A percentile compares a stretch with the other conserved stretches of the same genome.
phyloP scores from a whole-genome alignment of 371 early-diverging fungal species.

The Syncephalastrum racemosum region DNA sequence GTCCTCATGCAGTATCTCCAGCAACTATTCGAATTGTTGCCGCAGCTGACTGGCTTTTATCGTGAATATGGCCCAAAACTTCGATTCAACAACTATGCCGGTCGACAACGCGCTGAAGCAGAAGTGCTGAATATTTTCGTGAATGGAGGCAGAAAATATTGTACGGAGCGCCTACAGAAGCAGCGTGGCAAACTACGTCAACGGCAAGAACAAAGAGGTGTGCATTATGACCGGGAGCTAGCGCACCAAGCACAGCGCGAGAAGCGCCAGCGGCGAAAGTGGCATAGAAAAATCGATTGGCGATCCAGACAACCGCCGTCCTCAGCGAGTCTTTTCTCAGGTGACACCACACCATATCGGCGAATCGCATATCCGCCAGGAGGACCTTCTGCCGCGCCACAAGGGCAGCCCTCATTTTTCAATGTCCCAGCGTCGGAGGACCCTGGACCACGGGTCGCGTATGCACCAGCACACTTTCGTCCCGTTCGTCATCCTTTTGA shows the following conservation, averaged over 20 bases:
- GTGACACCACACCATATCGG: no score
- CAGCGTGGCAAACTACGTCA: not conserved
- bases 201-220: slow-evolving; percentile 2
- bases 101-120: slow-evolving; percentile 2
- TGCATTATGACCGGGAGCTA: no score
- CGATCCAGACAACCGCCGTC: no score
- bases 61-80: not conserved
- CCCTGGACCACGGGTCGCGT: no score
- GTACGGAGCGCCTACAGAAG: slow-evolving; percentile 3
- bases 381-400: no score
- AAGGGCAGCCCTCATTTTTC: no score
- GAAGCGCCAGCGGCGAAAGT: not conserved
- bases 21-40: not conserved
- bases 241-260: no score
- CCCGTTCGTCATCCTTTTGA: no score
- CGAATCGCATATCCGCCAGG: no score
- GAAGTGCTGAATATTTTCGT: slow-evolving; percentile 15
- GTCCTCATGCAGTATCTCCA: not conserved
- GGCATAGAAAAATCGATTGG: not conserved
- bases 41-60: not conserved
- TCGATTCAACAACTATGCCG: slow-evolving; percentile 12
- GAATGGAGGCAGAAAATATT: slow-evolving; percentile 14
- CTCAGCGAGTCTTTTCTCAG: no score
- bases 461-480: no score
- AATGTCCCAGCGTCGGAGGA: no score